Percentiles rank a stretch among this genome's conserved stretches.
Conservation (phyloP, 192 early-diverging fungal species). For the Coemansia furcata region DNA sequence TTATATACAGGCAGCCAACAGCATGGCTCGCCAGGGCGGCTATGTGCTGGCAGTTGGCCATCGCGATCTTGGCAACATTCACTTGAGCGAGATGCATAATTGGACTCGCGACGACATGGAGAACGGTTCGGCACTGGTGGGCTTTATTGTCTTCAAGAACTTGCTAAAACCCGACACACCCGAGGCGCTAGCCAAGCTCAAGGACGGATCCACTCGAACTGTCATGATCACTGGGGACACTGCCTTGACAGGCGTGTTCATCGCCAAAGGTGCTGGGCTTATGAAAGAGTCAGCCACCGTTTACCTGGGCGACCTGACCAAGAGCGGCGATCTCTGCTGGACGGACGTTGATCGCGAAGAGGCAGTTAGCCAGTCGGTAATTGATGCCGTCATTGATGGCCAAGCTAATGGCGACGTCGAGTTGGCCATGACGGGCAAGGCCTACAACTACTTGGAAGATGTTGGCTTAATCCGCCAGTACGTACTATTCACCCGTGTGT, state of each 20-base stretch:
- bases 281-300: conserved; percentile 29
- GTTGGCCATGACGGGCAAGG: conserved; percentile 70
- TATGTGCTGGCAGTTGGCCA: conserved; percentile 74
- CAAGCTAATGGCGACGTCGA: conserved; percentile 46
- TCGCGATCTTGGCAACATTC: conserved; percentile 49
- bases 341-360: conserved; percentile 57
- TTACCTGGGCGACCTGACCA: conserved; percentile 56
- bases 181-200: conserved; percentile 65
- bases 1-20: conserved; percentile 55
- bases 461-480: conserved; percentile 49
- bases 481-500: conserved; percentile 69
- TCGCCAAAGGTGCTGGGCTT: conserved; percentile 64
- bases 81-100: conserved; percentile 40
- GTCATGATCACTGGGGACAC: conserved; percentile 87
- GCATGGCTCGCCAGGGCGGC: conserved; percentile 65
- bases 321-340: conserved; percentile 52
- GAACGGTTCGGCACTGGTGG: conserved; percentile 54
- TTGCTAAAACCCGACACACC: conserved; percentile 71
- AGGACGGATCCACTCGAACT: conserved; percentile 66
- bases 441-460: conserved; percentile 58
- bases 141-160: conserved; percentile 76
- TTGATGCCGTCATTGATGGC: conserved; percentile 6
- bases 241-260: conserved; percentile 70
- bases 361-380: conserved; percentile 19
- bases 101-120: conserved; percentile 63